These are phyloP conservation scores for Talaromyces pinophilus DNA, from an alignment of 2,329 filamentous ascomycete genomes.

Conservation along the genomic window DNA sequence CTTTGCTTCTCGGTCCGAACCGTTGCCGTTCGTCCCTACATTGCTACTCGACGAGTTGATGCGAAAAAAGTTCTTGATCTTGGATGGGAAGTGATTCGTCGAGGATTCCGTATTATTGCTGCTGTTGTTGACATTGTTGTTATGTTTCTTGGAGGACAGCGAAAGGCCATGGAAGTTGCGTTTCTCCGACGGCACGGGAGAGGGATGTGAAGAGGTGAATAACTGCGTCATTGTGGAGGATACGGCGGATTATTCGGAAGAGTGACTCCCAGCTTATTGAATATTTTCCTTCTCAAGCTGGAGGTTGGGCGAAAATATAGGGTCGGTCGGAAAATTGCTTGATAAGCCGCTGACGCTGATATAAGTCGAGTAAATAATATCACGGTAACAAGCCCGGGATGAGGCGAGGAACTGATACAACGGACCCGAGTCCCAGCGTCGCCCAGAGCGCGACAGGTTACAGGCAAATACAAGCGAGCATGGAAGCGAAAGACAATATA, in stretches of 20 bases:
- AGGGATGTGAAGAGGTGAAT: conserved; percentile 41
- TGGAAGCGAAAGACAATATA: neutral
- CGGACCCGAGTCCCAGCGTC: conserved; percentile 1
- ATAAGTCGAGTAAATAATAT: conserved; percentile 2
- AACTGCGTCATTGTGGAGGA: conserved; percentile 45
- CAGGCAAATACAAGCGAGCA: neutral
- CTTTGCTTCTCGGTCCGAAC: conserved; percentile 41
- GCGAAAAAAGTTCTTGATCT: conserved; percentile 70
- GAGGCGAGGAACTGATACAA: conserved; percentile 4
- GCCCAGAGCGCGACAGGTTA: conserved; percentile 8
- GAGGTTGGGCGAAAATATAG: neutral
- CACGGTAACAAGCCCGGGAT: neutral
- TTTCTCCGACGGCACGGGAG: conserved; percentile 48
- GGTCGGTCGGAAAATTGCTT: neutral
- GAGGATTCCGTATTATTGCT: conserved; percentile 34
- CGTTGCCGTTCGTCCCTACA: conserved; percentile 34
- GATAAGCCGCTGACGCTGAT: conserved; percentile 5
- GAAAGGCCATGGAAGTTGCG: conserved; percentile 50
- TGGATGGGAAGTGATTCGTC: conserved; percentile 57
- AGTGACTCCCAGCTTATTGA: conserved; percentile 2
- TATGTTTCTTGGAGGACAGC: conserved; percentile 48
- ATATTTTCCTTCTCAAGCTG: neutral
- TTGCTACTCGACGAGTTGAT: conserved; percentile 58
- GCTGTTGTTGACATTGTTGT: conserved; percentile 30
- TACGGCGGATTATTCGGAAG: neutral